Percentiles rank a stretch among this genome's conserved stretches.
Conservation (phyloP, 148 eudicot genomes). For the Silene uniflora region DNA sequence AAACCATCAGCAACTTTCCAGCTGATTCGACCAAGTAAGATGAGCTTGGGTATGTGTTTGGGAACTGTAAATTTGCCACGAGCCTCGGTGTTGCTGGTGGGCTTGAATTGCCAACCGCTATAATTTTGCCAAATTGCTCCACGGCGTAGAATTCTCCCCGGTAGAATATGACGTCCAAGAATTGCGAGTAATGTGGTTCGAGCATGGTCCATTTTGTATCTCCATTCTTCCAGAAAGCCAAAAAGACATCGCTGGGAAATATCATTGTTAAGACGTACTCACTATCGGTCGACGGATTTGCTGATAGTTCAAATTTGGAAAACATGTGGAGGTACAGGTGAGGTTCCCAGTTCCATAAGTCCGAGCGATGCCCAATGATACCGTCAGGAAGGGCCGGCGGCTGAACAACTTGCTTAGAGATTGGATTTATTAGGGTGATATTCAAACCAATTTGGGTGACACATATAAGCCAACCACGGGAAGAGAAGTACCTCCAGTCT, state of each 20-base stretch:
- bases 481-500: background rate
- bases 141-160: constrained; percentile 6
- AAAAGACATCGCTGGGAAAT: background rate
- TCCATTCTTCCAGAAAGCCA: constrained; percentile 7
- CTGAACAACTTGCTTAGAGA: background rate
- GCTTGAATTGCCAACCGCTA: constrained; percentile 1
- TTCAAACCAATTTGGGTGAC: too few species aligned
- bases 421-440: too few species aligned
- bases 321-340: too few species aligned
- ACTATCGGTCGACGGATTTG: background rate
- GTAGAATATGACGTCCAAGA: background rate
- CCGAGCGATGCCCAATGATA: too few species aligned
- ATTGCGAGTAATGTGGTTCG: background rate
- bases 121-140: background rate
- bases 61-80: background rate
- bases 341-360: too few species aligned
- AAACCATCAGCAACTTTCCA: background rate
- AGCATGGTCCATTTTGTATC: constrained; percentile 3
- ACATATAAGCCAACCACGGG: too few species aligned
- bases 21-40: constrained; percentile 9
- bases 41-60: background rate
- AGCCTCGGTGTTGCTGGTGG: background rate
- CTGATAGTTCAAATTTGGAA: background rate
- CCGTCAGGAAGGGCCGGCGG: background rate
- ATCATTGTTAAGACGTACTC: background rate